A percentile compares a stretch with the other conserved stretches of the same genome.
Conservation (phyloP, 2,329 filamentous ascomycete genomes). For the Delphinella strobiligena region DNA sequence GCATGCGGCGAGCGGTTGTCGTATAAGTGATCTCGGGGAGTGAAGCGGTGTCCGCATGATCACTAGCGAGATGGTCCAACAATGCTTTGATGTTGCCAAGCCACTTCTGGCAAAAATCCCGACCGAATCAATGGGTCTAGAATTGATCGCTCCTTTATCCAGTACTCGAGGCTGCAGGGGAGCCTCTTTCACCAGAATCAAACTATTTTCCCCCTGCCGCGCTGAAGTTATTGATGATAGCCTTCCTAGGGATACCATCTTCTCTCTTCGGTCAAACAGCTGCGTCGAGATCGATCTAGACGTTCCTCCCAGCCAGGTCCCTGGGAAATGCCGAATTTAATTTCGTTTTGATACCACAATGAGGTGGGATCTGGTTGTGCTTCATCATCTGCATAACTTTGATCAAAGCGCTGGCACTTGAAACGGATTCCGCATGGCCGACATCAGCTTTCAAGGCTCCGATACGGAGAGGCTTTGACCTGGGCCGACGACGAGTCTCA, state of each 20-base stretch:
- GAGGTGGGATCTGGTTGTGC: constrained; percentile 51
- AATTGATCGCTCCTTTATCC: constrained; percentile 28
- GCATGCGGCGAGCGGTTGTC: constrained; percentile 46
- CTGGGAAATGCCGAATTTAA: constrained; percentile 50
- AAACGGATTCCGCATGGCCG: constrained; percentile 17
- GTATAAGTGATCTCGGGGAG: constrained; percentile 53
- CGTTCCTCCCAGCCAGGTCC: constrained; percentile 45
- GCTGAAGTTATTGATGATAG: constrained; percentile 55
- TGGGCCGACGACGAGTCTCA: too few species aligned
- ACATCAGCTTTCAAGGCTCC: constrained; percentile 19
- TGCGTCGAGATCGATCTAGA: constrained; percentile 46
- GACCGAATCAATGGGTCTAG: constrained; percentile 45
- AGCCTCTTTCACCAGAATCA: constrained; percentile 51
- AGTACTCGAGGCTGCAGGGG: too few species aligned
- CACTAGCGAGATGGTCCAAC: constrained; percentile 42
- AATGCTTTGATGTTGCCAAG: constrained; percentile 46
- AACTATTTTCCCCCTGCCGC: constrained; percentile 62
- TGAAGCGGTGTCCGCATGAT: constrained; percentile 37
- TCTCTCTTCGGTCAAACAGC: constrained; percentile 21
- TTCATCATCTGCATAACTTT: constrained; percentile 56
- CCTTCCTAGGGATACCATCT: too few species aligned
- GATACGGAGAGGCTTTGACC: constrained; percentile 14
- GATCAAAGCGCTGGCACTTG: constrained; percentile 42
- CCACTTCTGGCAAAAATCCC: constrained; percentile 46
- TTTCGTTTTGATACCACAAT: constrained; percentile 53